Evolutionary conservation across 352 stramenopile species (phyloP).

Genomic region (Phytopythium cucurbitacearum): DNA sequence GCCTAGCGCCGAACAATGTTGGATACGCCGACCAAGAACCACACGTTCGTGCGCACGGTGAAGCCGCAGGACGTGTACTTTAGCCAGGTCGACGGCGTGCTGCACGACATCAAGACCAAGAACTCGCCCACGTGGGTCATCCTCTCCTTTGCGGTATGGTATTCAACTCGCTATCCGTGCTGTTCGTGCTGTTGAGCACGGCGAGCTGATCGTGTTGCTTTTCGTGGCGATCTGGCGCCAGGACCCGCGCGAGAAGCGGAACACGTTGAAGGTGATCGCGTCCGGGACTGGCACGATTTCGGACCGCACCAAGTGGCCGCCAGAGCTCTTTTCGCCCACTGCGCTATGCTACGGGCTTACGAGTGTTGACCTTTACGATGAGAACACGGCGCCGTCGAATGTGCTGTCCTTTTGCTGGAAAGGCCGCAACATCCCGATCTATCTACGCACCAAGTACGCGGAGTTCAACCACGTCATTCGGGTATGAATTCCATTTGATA

Average conservation of each 20-base stretch:
- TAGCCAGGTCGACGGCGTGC: slow-evolving; percentile 65
- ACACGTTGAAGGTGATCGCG: slow-evolving; percentile 73
- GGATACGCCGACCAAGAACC: slow-evolving; percentile 13
- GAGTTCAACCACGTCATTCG: slow-evolving; percentile 88
- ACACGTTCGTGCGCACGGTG: slow-evolving; percentile 82
- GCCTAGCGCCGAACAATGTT: not conserved
- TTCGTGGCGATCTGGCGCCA: slow-evolving; percentile 12
- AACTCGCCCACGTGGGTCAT: slow-evolving; percentile 70
- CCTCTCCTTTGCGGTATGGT: slow-evolving; percentile 67
- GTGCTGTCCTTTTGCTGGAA: slow-evolving; percentile 89
- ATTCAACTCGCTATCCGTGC: not conserved
- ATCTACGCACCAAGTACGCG: slow-evolving; percentile 81
- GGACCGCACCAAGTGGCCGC: slow-evolving; percentile 67
- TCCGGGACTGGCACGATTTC: slow-evolving; percentile 61
- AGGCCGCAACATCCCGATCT: slow-evolving; percentile 79
- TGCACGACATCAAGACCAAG: slow-evolving; percentile 64
- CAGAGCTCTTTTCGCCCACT: slow-evolving; percentile 73
- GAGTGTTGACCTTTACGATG: slow-evolving; percentile 64
- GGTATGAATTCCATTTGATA: slow-evolving; percentile 15
- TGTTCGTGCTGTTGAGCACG: not conserved
- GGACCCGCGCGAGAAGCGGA: slow-evolving; percentile 75
- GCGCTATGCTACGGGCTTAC: slow-evolving; percentile 79
- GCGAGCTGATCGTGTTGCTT: slow-evolving; percentile 1
- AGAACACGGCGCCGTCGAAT: slow-evolving; percentile 55
- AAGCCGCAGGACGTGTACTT: slow-evolving; percentile 79